A percentile compares a stretch with the other conserved stretches of the same genome.
Evolutionary conservation across 345 rosid species (phyloP).

Genomic region (Orychophragmus violaceus): DNA sequence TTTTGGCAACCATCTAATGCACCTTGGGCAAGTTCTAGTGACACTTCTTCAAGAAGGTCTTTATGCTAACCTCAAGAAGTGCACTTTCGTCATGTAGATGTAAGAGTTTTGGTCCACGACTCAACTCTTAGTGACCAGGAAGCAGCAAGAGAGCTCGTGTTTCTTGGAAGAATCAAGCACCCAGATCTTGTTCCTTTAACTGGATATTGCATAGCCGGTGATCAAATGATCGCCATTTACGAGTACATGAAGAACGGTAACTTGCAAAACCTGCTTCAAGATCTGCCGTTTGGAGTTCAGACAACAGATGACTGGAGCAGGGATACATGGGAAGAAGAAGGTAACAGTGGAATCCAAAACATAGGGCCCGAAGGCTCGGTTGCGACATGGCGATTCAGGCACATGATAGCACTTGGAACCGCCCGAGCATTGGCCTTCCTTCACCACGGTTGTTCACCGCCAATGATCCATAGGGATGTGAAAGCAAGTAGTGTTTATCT

Average conservation of each 20-base stretch:
- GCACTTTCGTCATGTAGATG: no score
- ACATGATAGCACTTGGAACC: conserved; percentile 76
- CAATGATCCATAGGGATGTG: conserved; percentile 78
- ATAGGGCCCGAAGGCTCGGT: conserved; percentile 53
- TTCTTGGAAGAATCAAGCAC: conserved; percentile 84
- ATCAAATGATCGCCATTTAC: conserved; percentile 87
- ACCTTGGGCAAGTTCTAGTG: no score
- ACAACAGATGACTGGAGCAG: conserved; percentile 80
- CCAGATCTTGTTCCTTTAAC: conserved; percentile 85
- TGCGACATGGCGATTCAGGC: conserved; percentile 81
- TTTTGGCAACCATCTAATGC: no score
- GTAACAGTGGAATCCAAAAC: conserved; percentile 50
- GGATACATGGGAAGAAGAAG: conserved; percentile 80
- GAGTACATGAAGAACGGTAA: conserved; percentile 97
- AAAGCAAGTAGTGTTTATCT: conserved; percentile 89
- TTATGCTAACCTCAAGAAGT: no score
- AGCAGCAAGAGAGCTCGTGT: conserved; percentile 86
- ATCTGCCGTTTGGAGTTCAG: conserved; percentile 80
- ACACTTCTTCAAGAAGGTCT: no score
- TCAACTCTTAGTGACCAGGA: conserved; percentile 84
- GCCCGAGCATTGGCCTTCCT: conserved; percentile 92
- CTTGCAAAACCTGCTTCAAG: conserved; percentile 83
- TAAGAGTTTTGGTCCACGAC: conserved; percentile 84
- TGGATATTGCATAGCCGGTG: conserved; percentile 91
- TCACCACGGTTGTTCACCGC: conserved; percentile 93